phyloP scores from a whole-genome alignment of 2,329 filamentous ascomycete genomes.

The Xylaria digitata region DNA sequence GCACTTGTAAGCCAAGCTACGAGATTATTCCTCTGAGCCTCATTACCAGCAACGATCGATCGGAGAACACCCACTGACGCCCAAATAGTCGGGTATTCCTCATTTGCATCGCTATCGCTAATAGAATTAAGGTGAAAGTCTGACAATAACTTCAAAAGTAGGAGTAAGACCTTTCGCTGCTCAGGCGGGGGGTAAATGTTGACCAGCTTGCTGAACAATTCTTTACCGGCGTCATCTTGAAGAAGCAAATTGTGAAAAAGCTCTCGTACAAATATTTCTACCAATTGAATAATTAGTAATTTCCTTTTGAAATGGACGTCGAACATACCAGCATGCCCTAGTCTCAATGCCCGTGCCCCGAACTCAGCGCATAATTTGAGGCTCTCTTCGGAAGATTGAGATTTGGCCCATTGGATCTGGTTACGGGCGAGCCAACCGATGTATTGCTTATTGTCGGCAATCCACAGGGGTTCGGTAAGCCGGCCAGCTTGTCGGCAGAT shows the following conservation, averaged over 20 bases:
- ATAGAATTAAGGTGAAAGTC: slow-evolving; percentile 56
- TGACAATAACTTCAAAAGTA: slow-evolving; percentile 59
- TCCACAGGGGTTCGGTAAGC: slow-evolving; percentile 61
- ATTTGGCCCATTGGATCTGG: slow-evolving; percentile 61
- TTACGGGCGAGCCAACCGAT: slow-evolving; percentile 77
- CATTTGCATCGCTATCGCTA: slow-evolving; percentile 48
- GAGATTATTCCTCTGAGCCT: slow-evolving; percentile 64
- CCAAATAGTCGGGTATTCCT: slow-evolving; percentile 58
- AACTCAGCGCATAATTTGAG: slow-evolving; percentile 59
- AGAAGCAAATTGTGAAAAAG: slow-evolving; percentile 45
- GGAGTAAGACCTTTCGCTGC: slow-evolving; percentile 57
- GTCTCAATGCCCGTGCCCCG: slow-evolving; percentile 69
- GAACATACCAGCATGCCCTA: slow-evolving; percentile 77
- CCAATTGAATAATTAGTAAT: slow-evolving; percentile 8
- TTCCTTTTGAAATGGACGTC: not conserved
- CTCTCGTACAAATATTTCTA: slow-evolving; percentile 57
- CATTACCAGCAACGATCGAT: slow-evolving; percentile 59
- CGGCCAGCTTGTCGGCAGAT: slow-evolving; percentile 55
- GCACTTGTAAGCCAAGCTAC: slow-evolving; percentile 73
- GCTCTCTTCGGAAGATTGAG: slow-evolving; percentile 51
- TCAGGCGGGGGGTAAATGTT: slow-evolving; percentile 55
- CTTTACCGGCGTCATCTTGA: slow-evolving; percentile 38
- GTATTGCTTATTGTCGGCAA: slow-evolving; percentile 73
- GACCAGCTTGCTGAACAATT: slow-evolving; percentile 51
- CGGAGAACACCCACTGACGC: slow-evolving; percentile 69